Evolutionary conservation across 352 stramenopile genomes (phyloP), one percentile per base, ranked within the genome.

Genomic region (Phytopythium kandeliae): DNA sequence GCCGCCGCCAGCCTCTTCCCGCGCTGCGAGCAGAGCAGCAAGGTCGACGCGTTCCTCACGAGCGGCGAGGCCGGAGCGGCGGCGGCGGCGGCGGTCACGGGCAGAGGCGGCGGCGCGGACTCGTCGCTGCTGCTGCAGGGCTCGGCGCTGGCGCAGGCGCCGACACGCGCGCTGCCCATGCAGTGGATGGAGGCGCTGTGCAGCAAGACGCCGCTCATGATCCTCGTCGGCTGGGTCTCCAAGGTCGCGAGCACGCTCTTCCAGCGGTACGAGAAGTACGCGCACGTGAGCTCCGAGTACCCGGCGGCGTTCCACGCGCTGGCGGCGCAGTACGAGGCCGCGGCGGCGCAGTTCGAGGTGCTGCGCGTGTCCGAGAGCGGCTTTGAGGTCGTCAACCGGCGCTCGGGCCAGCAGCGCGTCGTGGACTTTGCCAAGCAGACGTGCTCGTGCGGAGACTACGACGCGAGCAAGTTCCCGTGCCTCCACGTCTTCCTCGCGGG

Each of bases 221-320:
- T 91, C 24, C 60, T 91, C 9, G 77, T 86, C 15, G 75, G 77
- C 11, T 91, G 80, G 80, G 75, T 91, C 16, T 91, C 80, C n/a
- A 82, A 82, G 43, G 76, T 89, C 21, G 80, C 80, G 15, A 78
- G 77, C 46, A 84, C 69, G 25, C 62, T 91, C 19, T 91, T 83
- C 55, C 77, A 89, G 48, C 75, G 80, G 33, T 89, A 72, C 21
- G 74, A 87, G 17, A 79, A 78, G 42, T 89, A 91, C 45, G 75
- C 69, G 6, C 74, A 84, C n/a, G 64, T 81, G n/a, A 80, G 57
- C 33, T 81, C 80, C 3, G 80, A 91, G 53, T 91, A 91, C 38
- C 77, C 80, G 2, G 72, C 81, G 15, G 80, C 88, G 44, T 91
- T 86, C 46, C 75, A 91, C 42, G 61, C 77, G 9, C 54, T 86